Conservation (phyloP, 2,329 filamentous ascomycete species). For the Torrubiella hemipterigena region DNA sequence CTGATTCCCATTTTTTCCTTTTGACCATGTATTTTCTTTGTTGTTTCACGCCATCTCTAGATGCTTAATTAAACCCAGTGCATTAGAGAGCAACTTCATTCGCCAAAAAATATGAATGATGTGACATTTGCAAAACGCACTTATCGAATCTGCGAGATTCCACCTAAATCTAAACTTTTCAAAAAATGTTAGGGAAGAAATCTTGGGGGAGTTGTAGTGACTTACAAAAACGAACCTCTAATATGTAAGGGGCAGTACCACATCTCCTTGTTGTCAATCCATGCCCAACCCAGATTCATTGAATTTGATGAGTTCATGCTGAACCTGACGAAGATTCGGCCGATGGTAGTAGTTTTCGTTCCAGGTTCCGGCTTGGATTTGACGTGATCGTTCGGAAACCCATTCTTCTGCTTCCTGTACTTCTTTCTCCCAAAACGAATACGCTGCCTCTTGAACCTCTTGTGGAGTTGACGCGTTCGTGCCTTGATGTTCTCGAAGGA, state of each 20-base stretch:
- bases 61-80: too few relatives aligned
- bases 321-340: conserved; percentile 33
- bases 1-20: too few relatives aligned
- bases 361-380: conserved; percentile 30
- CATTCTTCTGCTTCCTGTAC: neutral
- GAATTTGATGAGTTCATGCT: conserved; percentile 16
- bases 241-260: neutral
- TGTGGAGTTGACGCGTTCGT: conserved; percentile 20
- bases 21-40: too few relatives aligned
- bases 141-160: too few relatives aligned
- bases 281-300: neutral
- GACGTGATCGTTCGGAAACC: conserved; percentile 3
- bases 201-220: too few relatives aligned
- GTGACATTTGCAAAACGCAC: too few relatives aligned
- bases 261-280: neutral
- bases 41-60: too few relatives aligned
- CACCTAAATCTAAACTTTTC: too few relatives aligned
- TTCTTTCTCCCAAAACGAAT: neutral
- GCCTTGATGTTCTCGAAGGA: conserved; percentile 23
- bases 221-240: neutral
- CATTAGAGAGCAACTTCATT: too few relatives aligned
- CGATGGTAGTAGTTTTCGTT: conserved; percentile 37
- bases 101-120: too few relatives aligned
- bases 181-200: too few relatives aligned
- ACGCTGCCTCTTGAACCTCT: conserved; percentile 1